A percentile compares a stretch with the other conserved stretches of the same genome.
Evolutionary conservation across 129 eudicot species (phyloP).

Genomic region (Helianthus tuberosus): DNA sequence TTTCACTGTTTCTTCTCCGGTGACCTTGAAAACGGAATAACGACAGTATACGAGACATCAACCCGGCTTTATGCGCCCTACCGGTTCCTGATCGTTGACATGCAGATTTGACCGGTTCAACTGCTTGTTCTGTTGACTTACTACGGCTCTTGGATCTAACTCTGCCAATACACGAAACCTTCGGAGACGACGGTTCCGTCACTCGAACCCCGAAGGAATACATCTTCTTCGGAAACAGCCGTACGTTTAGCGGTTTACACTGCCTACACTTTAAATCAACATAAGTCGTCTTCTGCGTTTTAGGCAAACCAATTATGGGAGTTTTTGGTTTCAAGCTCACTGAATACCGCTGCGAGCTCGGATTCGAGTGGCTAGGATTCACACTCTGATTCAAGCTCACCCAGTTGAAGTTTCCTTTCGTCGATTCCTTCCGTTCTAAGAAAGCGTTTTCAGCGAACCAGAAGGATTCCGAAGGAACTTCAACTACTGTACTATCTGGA

Average conservation of each 20-base stretch:
- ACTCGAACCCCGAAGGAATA: too few relatives aligned
- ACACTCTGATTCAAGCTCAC: conserved; percentile 5
- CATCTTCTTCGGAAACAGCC: too few relatives aligned
- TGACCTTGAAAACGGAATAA: conserved; percentile 44
- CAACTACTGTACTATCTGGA: conserved; percentile 23
- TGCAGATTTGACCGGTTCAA: too few relatives aligned
- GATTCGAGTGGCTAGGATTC: conserved; percentile 23
- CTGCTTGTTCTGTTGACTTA: too few relatives aligned
- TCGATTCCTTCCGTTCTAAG: conserved; percentile 73
- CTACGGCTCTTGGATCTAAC: too few relatives aligned
- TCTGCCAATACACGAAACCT: too few relatives aligned
- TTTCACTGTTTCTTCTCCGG: background rate
- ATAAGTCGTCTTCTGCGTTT: too few relatives aligned
- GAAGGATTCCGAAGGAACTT: conserved; percentile 76
- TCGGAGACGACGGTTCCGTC: too few relatives aligned
- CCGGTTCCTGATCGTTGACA: too few relatives aligned
- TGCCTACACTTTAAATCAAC: too few relatives aligned
- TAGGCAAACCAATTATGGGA: too few relatives aligned
- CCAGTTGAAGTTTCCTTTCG: conserved; percentile 48
- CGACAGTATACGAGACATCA: conserved; percentile 42
- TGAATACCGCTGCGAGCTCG: conserved; percentile 57
- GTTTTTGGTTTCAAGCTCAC: conserved; percentile 56
- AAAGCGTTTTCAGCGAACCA: conserved; percentile 82
- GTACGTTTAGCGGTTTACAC: too few relatives aligned
- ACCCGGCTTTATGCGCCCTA: conserved; percentile 45